Evolutionary conservation across 768 basidiomycete species (phyloP).

Genomic region (Dioszegia hungarica): DNA sequence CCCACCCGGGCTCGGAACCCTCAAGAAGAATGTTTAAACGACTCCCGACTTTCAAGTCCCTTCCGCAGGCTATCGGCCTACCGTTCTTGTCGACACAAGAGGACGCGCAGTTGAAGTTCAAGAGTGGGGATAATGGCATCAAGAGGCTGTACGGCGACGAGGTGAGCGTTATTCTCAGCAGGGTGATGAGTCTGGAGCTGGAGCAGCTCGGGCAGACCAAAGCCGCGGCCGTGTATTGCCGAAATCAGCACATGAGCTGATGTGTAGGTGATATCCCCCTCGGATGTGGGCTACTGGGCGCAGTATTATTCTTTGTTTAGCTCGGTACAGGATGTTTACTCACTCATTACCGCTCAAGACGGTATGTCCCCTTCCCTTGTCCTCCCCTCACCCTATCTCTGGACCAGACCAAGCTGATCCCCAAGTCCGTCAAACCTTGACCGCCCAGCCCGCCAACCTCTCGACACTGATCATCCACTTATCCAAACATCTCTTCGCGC

Average conservation of each 20-base stretch:
- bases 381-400: too few relatives aligned
- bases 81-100: slow-evolving; percentile 53
- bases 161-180: slow-evolving; percentile 55
- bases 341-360: slow-evolving; percentile 78
- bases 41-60: slow-evolving; percentile 41
- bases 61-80: slow-evolving; percentile 44
- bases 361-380: slow-evolving; percentile 64
- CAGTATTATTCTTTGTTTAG: slow-evolving; percentile 85
- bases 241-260: background rate
- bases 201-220: too few relatives aligned
- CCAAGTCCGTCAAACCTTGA: slow-evolving; percentile 75
- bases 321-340: slow-evolving; percentile 83
- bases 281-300: slow-evolving; percentile 76
- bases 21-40: slow-evolving; percentile 29
- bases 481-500: slow-evolving; percentile 49
- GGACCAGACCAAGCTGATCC: background rate
- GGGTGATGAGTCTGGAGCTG: too few relatives aligned
- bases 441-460: slow-evolving; percentile 79
- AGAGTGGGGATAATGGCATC: slow-evolving; percentile 74
- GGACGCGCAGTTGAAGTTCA: slow-evolving; percentile 83
- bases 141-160: slow-evolving; percentile 67
- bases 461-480: slow-evolving; percentile 72
- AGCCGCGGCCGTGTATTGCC: too few relatives aligned
- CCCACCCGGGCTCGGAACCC: background rate
- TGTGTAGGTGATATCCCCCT: slow-evolving; percentile 64